Evolutionary conservation across 352 stramenopile species (phyloP), one percentile per base, ranked within the genome.

Genomic region (Albugo laibachii): DNA sequence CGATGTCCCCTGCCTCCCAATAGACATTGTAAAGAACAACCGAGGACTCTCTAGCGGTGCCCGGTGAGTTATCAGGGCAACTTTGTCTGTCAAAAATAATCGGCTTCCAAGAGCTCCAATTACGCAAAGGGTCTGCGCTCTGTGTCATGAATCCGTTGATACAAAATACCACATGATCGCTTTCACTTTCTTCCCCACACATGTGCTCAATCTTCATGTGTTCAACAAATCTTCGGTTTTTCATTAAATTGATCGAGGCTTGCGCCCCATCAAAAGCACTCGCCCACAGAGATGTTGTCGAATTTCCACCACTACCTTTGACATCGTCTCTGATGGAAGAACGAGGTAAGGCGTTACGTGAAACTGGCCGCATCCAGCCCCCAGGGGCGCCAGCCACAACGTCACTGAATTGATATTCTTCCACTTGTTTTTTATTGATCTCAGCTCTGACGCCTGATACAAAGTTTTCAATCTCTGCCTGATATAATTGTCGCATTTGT

Each of bases 91-190:
- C 39, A 27, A 40, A 24, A 20, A 18, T 40, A 3, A 8, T 24
- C 20, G 16, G 3, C 16, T 24, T 24, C 73, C 72, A 85, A 6
- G 50, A 55, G 10, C 52, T 52, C 77, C 77, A 91, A 48, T 86
- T 86, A 39, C 41, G 53, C 15, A 49, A 61, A 34, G 74, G 72
- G 46, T 85, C 74, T 16, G 67, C 59, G 43, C 69, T 65, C 31
- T 87, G 72, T 20, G 77, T 87, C 77, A 91, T 91, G 53, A 91
- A 91, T 14, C 77, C 77, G 46, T 86, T 91, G 54, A 91, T 69
- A 47, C 74, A 85, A 38, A 91, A 60, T 50, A 86, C 45, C 15
- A 87, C 61, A 49, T 82, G 72, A 19, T 65, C 63, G 38, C 62
- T 66, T 13, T 49, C 62, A 21, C 59, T 50, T 45, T 74, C 62